These are phyloP conservation scores for Suillus placidus DNA, from an alignment of 768 basidiomycete species.

Conservation along the genomic window DNA sequence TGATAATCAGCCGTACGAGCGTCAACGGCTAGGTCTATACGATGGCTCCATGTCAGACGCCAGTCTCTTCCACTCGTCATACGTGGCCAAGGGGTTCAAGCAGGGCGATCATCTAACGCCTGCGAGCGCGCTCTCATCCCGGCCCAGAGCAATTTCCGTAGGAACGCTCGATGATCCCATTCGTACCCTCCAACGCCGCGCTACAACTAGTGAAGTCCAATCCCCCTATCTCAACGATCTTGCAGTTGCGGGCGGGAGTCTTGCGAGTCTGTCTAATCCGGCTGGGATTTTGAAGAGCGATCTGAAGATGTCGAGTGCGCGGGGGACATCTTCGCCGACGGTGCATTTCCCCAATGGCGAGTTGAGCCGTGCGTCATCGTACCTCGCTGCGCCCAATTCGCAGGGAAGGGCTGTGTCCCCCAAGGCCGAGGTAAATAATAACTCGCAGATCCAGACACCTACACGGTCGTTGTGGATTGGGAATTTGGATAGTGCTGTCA, in stretches of 20 bases:
- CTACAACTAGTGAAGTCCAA: conserved; percentile 58
- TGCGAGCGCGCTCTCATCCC: conserved; percentile 43
- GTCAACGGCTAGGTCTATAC: conserved; percentile 65
- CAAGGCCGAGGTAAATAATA: conserved; percentile 65
- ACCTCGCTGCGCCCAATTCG: conserved; percentile 67
- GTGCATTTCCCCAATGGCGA: conserved; percentile 76
- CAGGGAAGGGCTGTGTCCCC: conserved; percentile 82
- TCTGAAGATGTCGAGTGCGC: conserved; percentile 46
- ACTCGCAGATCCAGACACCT: conserved; percentile 85
- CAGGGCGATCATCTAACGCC: conserved; percentile 64
- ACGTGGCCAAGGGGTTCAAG: conserved; percentile 75
- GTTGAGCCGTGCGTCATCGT: conserved; percentile 60
- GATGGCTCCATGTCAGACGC: conserved; percentile 55
- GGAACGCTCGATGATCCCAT: conserved; percentile 82
- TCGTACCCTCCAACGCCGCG: conserved; percentile 68
- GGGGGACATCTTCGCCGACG: conserved; percentile 47
- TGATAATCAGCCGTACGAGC: conserved; percentile 46
- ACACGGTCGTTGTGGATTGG: conserved; percentile 98
- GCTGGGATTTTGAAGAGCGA: conserved; percentile 62
- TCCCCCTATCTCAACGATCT: conserved; percentile 61
- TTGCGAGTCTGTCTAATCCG: conserved; percentile 30
- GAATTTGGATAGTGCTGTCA: conserved; percentile 92
- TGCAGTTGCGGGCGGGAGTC: conserved; percentile 38
- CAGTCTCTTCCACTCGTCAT: conserved; percentile 57
- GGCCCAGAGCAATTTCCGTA: conserved; percentile 88